These are phyloP conservation scores for Dictyostelium citrinum DNA, from an alignment of 78 protist species.

Conservation along the genomic window DNA sequence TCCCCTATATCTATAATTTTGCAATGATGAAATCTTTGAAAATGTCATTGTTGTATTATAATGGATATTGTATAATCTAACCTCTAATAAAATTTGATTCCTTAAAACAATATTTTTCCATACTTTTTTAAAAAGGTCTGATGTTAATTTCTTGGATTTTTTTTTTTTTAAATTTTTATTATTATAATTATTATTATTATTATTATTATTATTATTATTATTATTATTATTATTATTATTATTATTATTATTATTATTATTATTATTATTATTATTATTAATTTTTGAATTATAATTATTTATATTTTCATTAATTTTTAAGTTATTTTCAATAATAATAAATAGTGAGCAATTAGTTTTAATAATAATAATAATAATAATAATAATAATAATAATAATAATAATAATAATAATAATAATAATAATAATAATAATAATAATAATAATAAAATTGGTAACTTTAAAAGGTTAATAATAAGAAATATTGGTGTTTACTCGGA, in stretches of 20 bases:
- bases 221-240: not conserved
- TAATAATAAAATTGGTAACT: too few species aligned
- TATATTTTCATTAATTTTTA: not conserved
- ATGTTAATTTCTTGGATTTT: not conserved
- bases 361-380: too few species aligned
- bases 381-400: too few species aligned
- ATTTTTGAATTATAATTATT: not conserved
- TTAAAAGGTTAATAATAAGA: too few species aligned
- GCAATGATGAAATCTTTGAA: not conserved
- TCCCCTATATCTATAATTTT: not conserved
- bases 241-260: not conserved
- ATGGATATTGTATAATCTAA: not conserved
- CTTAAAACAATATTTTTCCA: not conserved
- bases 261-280: not conserved
- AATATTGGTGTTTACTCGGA: too few species aligned
- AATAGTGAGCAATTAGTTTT: not conserved
- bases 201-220: not conserved
- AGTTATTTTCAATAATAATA: not conserved
- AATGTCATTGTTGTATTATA: not conserved
- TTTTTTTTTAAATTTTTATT: not conserved
- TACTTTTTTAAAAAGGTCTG: not conserved
- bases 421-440: too few species aligned
- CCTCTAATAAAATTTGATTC: not conserved
- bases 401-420: too few species aligned
- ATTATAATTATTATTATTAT: not conserved